Conservation (phyloP, 345 rosid species). For the Aegle marmelos region DNA sequence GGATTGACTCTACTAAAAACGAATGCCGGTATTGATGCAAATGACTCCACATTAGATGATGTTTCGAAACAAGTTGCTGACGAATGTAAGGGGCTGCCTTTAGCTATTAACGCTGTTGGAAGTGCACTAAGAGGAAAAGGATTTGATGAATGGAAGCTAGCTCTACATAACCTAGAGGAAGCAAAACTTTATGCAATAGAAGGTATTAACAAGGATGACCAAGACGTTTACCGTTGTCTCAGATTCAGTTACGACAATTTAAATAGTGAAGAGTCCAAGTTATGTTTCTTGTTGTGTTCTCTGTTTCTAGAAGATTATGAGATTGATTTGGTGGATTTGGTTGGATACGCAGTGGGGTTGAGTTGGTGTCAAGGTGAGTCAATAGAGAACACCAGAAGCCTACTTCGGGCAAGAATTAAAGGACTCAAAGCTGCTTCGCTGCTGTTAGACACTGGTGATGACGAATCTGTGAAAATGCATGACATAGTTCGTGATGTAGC, state of each 20-base stretch:
- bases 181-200: not conserved
- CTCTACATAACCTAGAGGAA: not conserved
- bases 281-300: conserved; percentile 8
- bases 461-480: no score
- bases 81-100: no score
- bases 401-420: not conserved
- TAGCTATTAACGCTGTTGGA: no score
- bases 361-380: not conserved
- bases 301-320: conserved; percentile 8
- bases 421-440: no score
- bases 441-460: no score
- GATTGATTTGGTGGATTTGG: not conserved
- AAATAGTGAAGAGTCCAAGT: not conserved
- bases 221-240: not conserved
- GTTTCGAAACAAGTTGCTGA: no score
- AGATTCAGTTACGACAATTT: not conserved
- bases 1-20: no score
- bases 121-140: not conserved
- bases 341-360: not conserved
- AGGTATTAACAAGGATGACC: not conserved
- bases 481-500: no score
- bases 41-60: no score
- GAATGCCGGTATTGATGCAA: no score
- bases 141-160: not conserved
- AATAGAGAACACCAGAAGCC: not conserved